Evolutionary conservation across 306 rosid genomes (phyloP), one percentile per base, ranked within the genome.

Genomic region (Dalbergia oliveri): DNA sequence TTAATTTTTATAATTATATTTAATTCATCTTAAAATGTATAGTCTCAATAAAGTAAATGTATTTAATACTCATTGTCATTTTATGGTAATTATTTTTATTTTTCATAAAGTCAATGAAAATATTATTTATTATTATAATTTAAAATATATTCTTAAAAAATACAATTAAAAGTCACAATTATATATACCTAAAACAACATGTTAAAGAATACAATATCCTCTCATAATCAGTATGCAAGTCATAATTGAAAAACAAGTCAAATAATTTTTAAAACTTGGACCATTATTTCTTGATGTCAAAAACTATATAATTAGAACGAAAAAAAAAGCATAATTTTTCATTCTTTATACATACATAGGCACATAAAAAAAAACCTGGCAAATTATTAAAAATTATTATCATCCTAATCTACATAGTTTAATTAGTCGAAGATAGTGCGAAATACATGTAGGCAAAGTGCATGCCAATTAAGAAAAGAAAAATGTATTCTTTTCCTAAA

Each of bases 401-500:
- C 39, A 4, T 11, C 1, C 3, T 12, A 60, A 60, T 60, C 39
- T 11, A 19, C 41, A 23, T 75, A 15, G 47, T 18, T 11, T 43
- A 11, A 23, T 16, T 61, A 23, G 47, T 61, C n/a, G 6, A 19
- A 41, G 21, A 21, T 21, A 58, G 43, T 18, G 57, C 19, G 58
- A 73, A 41, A 16, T 10, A 33, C 39, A 62, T 5, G 60, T 75
- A 54, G 41, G 57, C 58, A 60, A 73, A 73, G 69, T 74, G 79
- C 69, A 18, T 60, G 58, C 26, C 45, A 43, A 44, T 75, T 75
- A 75, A 44, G 12, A 60, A 60, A 74, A 23, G 69, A 59, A 43
- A n/a, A 43, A 26, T 43, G 43, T 13, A 49, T 8, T 31, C 47
- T 26, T 26, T 2, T 26, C 31, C 31, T 2, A 26, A 2, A 26